Conservation (phyloP, 208 protist genomes). For the Acanthamoeba rhysodes region DNA sequence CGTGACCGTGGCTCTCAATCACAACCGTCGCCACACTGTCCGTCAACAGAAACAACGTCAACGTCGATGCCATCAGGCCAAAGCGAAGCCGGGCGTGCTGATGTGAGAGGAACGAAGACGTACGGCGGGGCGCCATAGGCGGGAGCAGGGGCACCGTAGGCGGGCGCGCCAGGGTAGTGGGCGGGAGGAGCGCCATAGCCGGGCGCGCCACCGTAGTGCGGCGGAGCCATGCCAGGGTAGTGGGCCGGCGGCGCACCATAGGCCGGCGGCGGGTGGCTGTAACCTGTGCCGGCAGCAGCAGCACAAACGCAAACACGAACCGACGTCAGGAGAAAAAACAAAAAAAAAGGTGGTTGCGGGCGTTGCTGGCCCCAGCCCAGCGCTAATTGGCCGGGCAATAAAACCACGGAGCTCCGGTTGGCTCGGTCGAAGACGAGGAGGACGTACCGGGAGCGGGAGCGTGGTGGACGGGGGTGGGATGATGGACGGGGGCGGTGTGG, state of each 20-base stretch:
- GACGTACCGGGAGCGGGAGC: background rate
- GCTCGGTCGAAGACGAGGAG: background rate
- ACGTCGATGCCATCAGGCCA: background rate
- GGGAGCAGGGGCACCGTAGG: background rate
- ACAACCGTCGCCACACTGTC: conserved; percentile 22
- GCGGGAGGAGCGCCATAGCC: background rate
- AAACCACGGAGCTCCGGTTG: background rate
- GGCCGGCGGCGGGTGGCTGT: background rate
- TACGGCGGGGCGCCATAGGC: conserved; percentile 12
- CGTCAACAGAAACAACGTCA: background rate
- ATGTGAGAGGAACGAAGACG: background rate
- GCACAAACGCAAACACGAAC: too few relatives aligned
- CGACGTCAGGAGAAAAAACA: too few relatives aligned
- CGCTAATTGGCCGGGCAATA: background rate
- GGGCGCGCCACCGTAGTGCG: background rate
- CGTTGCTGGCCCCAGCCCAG: too few relatives aligned
- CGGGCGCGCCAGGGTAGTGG: background rate
- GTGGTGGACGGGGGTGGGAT: background rate
- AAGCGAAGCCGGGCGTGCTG: background rate
- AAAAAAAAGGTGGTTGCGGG: too few relatives aligned
- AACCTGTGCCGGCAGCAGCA: background rate
- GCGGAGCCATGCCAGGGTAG: background rate
- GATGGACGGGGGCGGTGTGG: background rate
- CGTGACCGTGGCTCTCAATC: conserved; percentile 41
- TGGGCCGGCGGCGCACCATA: background rate